These are phyloP conservation scores for Turritis glabra DNA, from an alignment of 345 rosid species.

Conservation along the genomic window DNA sequence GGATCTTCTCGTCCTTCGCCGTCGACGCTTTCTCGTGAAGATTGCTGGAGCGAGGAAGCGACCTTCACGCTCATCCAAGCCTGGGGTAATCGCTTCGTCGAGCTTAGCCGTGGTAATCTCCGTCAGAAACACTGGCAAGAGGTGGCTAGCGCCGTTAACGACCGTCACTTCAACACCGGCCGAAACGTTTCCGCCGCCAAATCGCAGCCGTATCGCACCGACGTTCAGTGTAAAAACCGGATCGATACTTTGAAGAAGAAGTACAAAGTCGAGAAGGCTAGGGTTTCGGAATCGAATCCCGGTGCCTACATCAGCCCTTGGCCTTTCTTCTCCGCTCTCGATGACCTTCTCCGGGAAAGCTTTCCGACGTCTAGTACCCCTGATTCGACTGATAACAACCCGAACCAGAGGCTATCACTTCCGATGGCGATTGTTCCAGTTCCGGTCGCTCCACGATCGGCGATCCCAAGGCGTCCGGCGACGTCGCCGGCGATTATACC, in stretches of 20 bases:
- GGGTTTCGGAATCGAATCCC: conserved; percentile 57
- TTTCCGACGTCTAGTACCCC: conserved; percentile 45
- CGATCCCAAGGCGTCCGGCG: conserved; percentile 46
- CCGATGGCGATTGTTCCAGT: conserved; percentile 41
- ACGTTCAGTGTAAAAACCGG: conserved; percentile 98
- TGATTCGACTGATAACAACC: conserved; percentile 32
- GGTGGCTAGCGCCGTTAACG: conserved; percentile 91
- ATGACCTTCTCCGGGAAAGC: conserved; percentile 69
- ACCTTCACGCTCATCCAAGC: conserved; percentile 89
- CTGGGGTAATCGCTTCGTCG: conserved; percentile 90
- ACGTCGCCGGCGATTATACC: conserved; percentile 58
- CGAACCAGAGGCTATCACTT: conserved; percentile 41
- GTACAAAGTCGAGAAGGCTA: conserved; percentile 88
- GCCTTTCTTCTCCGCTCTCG: conserved; percentile 84
- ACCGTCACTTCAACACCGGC: conserved; percentile 62
- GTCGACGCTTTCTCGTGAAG: conserved; percentile 63
- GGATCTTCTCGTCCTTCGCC: conserved; percentile 57
- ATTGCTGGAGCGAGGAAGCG: conserved; percentile 99
- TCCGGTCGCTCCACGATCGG: conserved; percentile 46
- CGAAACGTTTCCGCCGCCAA: conserved; percentile 51
- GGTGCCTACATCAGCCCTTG: conserved; percentile 57
- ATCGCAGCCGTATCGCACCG: conserved; percentile 86
- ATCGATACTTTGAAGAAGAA: conserved; percentile 97
- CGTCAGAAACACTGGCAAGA: conserved; percentile 99
- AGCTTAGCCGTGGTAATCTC: conserved; percentile 88